Conservation (phyloP, 2,329 filamentous ascomycete genomes). For the Fusarium sp. region DNA sequence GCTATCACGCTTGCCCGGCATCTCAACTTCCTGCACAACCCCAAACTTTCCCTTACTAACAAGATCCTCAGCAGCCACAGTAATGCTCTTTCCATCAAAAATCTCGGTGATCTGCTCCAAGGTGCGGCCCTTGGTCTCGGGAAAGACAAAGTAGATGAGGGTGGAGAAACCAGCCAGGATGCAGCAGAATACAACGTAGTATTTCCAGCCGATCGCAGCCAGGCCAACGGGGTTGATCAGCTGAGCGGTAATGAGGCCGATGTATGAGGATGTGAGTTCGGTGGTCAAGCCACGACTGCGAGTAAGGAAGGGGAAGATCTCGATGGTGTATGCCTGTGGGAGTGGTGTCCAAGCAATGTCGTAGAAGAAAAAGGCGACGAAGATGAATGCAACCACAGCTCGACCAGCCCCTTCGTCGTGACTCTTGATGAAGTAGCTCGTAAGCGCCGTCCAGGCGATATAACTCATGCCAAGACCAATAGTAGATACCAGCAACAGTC, state of each 20-base stretch:
- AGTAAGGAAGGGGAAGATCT: constrained; percentile 33
- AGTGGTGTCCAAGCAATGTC: constrained; percentile 47
- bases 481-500: constrained; percentile 49
- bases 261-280: background rate
- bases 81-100: constrained; percentile 28
- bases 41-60: background rate
- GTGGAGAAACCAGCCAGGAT: constrained; percentile 43
- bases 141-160: constrained; percentile 48
- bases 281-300: constrained; percentile 2
- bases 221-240: constrained; percentile 51
- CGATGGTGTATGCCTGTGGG: constrained; percentile 37
- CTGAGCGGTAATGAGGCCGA: constrained; percentile 44
- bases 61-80: background rate
- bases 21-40: background rate
- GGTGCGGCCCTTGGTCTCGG: constrained; percentile 41
- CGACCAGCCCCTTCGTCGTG: constrained; percentile 26
- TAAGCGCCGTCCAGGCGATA: background rate
- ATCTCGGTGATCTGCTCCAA: constrained; percentile 41
- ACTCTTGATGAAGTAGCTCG: constrained; percentile 2
- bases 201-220: constrained; percentile 48
- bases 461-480: constrained; percentile 37
- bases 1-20: background rate
- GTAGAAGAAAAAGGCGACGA: constrained; percentile 49
- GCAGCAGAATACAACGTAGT: constrained; percentile 50
- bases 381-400: constrained; percentile 48